Base-by-base conservation (phyloP, 176 grass and related monocot genomes). In the Cocos nucifera region DNA sequence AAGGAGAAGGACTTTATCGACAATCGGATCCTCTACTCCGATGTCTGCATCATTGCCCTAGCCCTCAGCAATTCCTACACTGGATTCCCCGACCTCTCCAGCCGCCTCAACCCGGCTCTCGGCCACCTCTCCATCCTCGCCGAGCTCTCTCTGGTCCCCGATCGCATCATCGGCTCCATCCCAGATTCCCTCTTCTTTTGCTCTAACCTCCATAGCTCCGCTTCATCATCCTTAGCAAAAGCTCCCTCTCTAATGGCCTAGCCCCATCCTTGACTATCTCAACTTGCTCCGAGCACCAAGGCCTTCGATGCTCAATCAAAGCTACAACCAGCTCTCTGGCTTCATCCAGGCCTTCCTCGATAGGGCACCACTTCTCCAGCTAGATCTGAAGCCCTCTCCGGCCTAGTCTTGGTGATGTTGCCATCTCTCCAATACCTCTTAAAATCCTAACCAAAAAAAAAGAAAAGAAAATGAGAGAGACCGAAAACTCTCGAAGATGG, bases 281-380 rank as follows among this genome's bases (percentile, higher is more conserved):
- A 50, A 73, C 49, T 73, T 68, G 52, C 71, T 95, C 24, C 62
- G 76, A 1, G 21, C 21, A 23, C 2, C 23, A 2, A 63, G 76
- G 75, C 57, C 79, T 95, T 57, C 80, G 86, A 89, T 80, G 39
- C 83, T 90, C 70, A 86, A 89, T 75, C 67, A 86, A 32, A 95
- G 90, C 82, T 95, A 86, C 67, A 95, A 89, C 65, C 86, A 79
- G 67, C 86, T 95, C 61, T 80, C 70, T 4, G 86, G 86, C 62
- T 12, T 59, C 20, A 72, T 90, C 22, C 80, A 84, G 5, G 66
- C 84, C 20, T 85, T 23, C 23, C 2, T 1, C 23, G 2, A 23
- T 23, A 2, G 23, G 23, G 23, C 23, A 3, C 89, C 5, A 0
- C 88, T 20, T 69, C 75, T 0, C 32, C 69, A 10, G 63, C 88